A percentile compares a stretch with the other conserved stretches of the same genome.
phyloP scores from a whole-genome alignment of 305 asterid species.

The Solanum hybrid region DNA sequence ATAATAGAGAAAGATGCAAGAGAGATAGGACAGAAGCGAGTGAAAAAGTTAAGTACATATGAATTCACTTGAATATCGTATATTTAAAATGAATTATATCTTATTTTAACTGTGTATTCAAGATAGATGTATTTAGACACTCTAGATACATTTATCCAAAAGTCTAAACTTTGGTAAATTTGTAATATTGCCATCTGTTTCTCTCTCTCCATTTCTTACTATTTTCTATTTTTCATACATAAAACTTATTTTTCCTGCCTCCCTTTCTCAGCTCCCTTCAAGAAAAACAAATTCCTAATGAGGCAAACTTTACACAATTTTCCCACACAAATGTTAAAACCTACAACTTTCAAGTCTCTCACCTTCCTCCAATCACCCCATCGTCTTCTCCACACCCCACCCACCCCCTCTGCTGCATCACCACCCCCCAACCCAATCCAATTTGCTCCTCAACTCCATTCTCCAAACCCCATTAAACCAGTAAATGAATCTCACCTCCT shows the following conservation, averaged over 20 bases:
- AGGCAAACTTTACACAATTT: neutral
- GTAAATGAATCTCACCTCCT: conserved; percentile 58
- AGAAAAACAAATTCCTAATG: neutral
- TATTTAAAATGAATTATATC: too few relatives aligned
- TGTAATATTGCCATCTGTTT: too few relatives aligned
- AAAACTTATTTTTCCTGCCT: neutral
- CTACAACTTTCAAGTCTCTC: conserved; percentile 5
- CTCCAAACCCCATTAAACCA: conserved; percentile 20
- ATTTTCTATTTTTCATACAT: neutral
- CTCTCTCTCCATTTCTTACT: neutral
- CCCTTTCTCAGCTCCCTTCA: neutral
- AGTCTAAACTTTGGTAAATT: too few relatives aligned
- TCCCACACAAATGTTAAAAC: conserved; percentile 26
- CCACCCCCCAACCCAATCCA: conserved; percentile 13
- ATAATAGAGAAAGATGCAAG: too few relatives aligned
- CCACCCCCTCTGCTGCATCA: neutral
- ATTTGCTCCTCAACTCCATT: conserved; percentile 5
- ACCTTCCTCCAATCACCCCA: conserved; percentile 16
- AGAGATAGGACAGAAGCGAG: neutral
- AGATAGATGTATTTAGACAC: too few relatives aligned
- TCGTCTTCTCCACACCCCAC: conserved; percentile 9
- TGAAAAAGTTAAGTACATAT: neutral
- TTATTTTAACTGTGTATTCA: too few relatives aligned
- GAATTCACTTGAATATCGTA: too few relatives aligned
- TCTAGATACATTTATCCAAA: too few relatives aligned